Percentiles rank a stretch among this genome's conserved stretches.
Evolutionary conservation across 768 basidiomycete genomes (phyloP).

Genomic region (Mycena floridula): DNA sequence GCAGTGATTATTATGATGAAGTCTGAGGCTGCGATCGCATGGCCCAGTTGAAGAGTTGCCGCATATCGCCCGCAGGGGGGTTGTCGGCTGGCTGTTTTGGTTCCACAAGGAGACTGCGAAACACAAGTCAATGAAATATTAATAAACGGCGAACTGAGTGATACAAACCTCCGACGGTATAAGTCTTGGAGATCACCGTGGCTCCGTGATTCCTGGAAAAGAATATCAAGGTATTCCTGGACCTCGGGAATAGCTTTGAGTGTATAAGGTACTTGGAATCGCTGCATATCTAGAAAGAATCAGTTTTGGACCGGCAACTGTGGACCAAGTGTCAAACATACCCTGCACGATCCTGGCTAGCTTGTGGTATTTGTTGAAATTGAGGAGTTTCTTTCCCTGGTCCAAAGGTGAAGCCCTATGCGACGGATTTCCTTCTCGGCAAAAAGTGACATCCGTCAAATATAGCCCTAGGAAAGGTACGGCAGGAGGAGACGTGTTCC

Average conservation of each 20-base stretch:
- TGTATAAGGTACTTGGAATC: slow-evolving; percentile 83
- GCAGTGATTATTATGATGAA: neutral
- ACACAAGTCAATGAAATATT: slow-evolving; percentile 4
- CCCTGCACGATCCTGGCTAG: slow-evolving; percentile 82
- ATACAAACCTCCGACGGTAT: slow-evolving; percentile 72
- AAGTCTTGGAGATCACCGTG: slow-evolving; percentile 83
- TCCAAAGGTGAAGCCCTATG: slow-evolving; percentile 74
- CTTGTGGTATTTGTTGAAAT: slow-evolving; percentile 96
- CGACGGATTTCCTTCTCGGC: slow-evolving; percentile 89
- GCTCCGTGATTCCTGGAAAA: slow-evolving; percentile 69
- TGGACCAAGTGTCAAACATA: slow-evolving; percentile 16
- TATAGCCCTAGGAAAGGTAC: slow-evolving; percentile 95
- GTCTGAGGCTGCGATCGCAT: slow-evolving; percentile 44
- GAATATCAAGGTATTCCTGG: slow-evolving; percentile 68
- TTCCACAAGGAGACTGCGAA: slow-evolving; percentile 67
- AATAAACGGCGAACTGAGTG: too few species aligned
- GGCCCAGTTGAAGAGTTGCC: slow-evolving; percentile 77
- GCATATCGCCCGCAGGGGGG: slow-evolving; percentile 60
- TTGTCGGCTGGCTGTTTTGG: slow-evolving; percentile 75
- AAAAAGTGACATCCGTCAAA: slow-evolving; percentile 91
- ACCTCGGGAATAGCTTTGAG: slow-evolving; percentile 88
- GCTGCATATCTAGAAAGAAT: slow-evolving; percentile 67
- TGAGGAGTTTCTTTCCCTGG: slow-evolving; percentile 75
- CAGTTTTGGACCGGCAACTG: neutral
- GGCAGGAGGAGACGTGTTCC: slow-evolving; percentile 86